These are phyloP conservation scores for Wickerhamomyces silvicola DNA, from an alignment of 805 yeast genomes.

Conservation along the genomic window DNA sequence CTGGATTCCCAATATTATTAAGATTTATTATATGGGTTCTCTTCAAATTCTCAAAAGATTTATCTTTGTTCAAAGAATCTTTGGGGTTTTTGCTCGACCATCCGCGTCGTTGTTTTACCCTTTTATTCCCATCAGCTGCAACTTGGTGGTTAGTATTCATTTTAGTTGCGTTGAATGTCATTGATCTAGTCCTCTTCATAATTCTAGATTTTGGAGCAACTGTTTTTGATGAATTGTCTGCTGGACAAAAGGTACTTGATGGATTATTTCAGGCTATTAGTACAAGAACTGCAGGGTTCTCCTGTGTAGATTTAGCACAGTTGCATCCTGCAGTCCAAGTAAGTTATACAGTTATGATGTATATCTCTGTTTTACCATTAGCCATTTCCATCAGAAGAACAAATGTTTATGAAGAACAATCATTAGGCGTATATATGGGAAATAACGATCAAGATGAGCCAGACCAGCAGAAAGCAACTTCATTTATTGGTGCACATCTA, in stretches of 20 bases:
- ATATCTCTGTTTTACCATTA: conserved; percentile 90
- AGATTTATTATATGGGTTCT: conserved; percentile 79
- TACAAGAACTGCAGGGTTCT: conserved; percentile 91
- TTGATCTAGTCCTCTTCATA: conserved; percentile 76
- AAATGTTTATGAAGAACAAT: conserved; percentile 95
- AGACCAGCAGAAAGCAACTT: conserved; percentile 38
- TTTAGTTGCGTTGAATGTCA: conserved; percentile 60
- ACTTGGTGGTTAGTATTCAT: conserved; percentile 92
- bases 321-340: conserved; percentile 92
- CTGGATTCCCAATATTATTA: conserved; percentile 84
- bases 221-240: conserved; percentile 47
- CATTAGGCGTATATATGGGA: conserved; percentile 79
- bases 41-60: conserved; percentile 58
- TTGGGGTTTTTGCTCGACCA: conserved; percentile 85
- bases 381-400: conserved; percentile 96
- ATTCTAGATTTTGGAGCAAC: conserved; percentile 61
- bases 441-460: conserved; percentile 15
- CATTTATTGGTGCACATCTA: conserved; percentile 81
- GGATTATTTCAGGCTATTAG: conserved; percentile 89
- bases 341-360: conserved; percentile 95
- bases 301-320: conserved; percentile 59
- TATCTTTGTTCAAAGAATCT: conserved; percentile 64
- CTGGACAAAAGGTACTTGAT: conserved; percentile 66
- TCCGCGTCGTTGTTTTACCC: conserved; percentile 94
- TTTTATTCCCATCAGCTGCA: conserved; percentile 85